Evolutionary conservation across 2,329 filamentous ascomycete species (phyloP).

Genomic region (Pseudogymnoascus sp.): DNA sequence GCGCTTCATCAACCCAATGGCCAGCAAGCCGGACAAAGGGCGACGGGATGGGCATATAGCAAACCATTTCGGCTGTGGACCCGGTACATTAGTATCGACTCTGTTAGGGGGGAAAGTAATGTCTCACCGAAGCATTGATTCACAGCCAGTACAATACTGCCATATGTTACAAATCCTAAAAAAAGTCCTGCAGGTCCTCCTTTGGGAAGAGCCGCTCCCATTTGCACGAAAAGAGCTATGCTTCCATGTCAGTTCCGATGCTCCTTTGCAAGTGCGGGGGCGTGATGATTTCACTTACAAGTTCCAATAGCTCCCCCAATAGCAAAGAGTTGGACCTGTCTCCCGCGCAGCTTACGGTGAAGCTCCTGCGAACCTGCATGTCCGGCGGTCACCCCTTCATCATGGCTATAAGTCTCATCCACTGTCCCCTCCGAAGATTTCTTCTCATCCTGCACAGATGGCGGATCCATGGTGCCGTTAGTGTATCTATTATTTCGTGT

Average conservation of each 20-base stretch:
- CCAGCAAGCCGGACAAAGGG: constrained; percentile 48
- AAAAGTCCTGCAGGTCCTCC: constrained; percentile 50
- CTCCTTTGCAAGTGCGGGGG: not conserved
- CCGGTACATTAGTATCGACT: constrained; percentile 33
- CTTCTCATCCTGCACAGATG: not conserved
- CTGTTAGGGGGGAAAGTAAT: constrained; percentile 36
- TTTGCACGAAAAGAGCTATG: constrained; percentile 50
- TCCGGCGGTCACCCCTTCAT: not conserved
- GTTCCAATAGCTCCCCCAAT: constrained; percentile 47
- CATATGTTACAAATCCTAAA: constrained; percentile 46
- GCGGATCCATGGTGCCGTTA: not conserved
- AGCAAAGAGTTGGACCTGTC: constrained; percentile 12
- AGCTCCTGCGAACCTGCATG: constrained; percentile 2
- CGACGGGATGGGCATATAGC: constrained; percentile 46
- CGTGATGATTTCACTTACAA: not conserved
- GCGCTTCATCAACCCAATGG: constrained; percentile 47
- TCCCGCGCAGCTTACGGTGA: constrained; percentile 7
- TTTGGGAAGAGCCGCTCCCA: constrained; percentile 47
- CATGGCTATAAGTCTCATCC: not conserved
- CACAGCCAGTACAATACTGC: constrained; percentile 46
- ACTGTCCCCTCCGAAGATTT: not conserved
- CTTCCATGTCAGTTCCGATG: not conserved
- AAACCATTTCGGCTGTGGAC: constrained; percentile 49
- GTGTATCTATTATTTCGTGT: no score
- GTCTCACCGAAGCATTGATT: constrained; percentile 12